Conservation (phyloP, 306 rosid species). For the Trichosanthes truncata region DNA sequence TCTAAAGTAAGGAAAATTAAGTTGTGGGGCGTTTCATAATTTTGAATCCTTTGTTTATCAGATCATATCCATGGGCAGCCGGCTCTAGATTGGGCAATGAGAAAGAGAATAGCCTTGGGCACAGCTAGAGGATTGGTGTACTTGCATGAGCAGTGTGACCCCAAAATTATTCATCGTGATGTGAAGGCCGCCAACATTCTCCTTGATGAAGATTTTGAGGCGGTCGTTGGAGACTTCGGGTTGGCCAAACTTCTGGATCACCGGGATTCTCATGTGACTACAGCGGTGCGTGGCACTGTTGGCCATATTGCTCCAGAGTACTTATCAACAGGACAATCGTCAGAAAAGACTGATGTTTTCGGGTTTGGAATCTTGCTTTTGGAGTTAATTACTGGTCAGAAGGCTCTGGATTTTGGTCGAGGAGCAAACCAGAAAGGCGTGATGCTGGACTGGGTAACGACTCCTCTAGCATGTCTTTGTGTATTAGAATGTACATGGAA, state of each 20-base stretch:
- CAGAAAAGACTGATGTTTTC: constrained; percentile 94
- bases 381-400: constrained; percentile 92
- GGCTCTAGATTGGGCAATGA: constrained; percentile 78
- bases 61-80: constrained; percentile 70
- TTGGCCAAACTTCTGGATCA: constrained; percentile 96
- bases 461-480: neutral
- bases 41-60: constrained; percentile 19
- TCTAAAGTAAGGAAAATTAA: neutral
- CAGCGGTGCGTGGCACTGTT: constrained; percentile 96
- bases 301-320: constrained; percentile 98
- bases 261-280: constrained; percentile 93
- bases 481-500: neutral
- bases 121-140: constrained; percentile 96
- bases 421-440: constrained; percentile 91
- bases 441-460: constrained; percentile 90
- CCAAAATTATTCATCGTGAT: constrained; percentile 93
- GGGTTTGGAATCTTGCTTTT: constrained; percentile 94
- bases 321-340: constrained; percentile 90
- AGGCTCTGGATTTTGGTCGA: constrained; percentile 92
- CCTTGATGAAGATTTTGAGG: constrained; percentile 91
- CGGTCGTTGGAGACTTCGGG: constrained; percentile 97
- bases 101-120: constrained; percentile 93
- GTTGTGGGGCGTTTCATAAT: neutral
- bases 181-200: constrained; percentile 96
- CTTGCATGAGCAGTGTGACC: constrained; percentile 96